Percentiles rank a stretch among this genome's conserved stretches.
Evolutionary conservation across 2,329 filamentous ascomycete species (phyloP).

Genomic region (Thelonectria olida): DNA sequence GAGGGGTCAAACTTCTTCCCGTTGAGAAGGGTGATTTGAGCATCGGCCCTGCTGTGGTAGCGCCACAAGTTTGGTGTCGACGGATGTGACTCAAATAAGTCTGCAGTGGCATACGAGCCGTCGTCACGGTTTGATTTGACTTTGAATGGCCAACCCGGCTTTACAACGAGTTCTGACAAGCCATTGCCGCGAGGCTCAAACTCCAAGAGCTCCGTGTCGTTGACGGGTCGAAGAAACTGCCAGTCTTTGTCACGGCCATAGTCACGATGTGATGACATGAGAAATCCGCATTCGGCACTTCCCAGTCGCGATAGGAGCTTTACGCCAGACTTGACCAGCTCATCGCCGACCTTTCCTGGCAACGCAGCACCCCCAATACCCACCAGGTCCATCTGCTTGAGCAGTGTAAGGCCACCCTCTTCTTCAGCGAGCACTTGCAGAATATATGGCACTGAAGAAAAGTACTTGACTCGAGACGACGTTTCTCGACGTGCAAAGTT

Average conservation of each 20-base stretch:
- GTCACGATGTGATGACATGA: conserved; percentile 69
- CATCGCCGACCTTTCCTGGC: conserved; percentile 60
- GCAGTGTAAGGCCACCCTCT: conserved; percentile 48
- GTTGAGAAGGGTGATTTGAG: conserved; percentile 69
- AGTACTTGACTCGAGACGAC: conserved; percentile 57
- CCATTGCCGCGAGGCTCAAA: conserved; percentile 57
- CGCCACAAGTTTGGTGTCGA: conserved; percentile 64
- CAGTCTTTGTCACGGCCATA: conserved; percentile 65
- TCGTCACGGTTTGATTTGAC: conserved; percentile 66
- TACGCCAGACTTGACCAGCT: conserved; percentile 59
- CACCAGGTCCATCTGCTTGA: conserved; percentile 66
- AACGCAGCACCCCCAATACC: conserved; percentile 72
- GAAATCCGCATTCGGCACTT: conserved; percentile 72
- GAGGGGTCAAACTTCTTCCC: conserved; percentile 76
- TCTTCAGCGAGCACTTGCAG: conserved; percentile 62
- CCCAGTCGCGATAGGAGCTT: conserved; percentile 71
- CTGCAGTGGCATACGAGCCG: conserved; percentile 69
- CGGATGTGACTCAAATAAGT: conserved; percentile 67
- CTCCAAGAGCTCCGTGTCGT: conserved; percentile 42
- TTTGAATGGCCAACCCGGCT: conserved; percentile 64
- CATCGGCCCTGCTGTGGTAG: conserved; percentile 69
- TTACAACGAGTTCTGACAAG: conserved; percentile 64
- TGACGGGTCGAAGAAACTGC: conserved; percentile 63
- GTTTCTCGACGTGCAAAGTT: conserved; percentile 43
- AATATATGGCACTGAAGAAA: conserved; percentile 69